phyloP scores from a whole-genome alignment of 2,329 filamentous ascomycete species.

The Penicillium digitatum region DNA sequence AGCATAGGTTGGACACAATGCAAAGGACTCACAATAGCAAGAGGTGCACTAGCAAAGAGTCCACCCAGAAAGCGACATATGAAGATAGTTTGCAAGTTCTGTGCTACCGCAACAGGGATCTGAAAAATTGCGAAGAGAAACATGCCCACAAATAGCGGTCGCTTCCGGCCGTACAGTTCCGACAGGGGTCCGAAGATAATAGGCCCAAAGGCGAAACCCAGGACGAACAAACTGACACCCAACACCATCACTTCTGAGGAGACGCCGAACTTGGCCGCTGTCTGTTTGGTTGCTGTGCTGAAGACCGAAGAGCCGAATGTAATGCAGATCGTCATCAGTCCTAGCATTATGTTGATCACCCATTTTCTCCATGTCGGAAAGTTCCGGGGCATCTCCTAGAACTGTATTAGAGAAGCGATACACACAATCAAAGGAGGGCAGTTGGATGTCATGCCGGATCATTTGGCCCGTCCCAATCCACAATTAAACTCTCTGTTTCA shows the following conservation, averaged over 20 bases:
- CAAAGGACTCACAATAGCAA: constrained; percentile 45
- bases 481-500: background rate
- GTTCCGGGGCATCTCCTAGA: constrained; percentile 6
- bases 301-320: constrained; percentile 37
- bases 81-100: constrained; percentile 53
- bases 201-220: constrained; percentile 55
- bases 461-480: constrained; percentile 4
- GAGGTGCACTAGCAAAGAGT: constrained; percentile 49
- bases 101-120: constrained; percentile 53
- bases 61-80: constrained; percentile 54
- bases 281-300: constrained; percentile 41
- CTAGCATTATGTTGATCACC: background rate
- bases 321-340: background rate
- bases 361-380: background rate
- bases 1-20: too few species aligned
- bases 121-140: constrained; percentile 52
- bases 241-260: constrained; percentile 40
- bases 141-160: constrained; percentile 50
- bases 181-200: constrained; percentile 45
- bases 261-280: constrained; percentile 44
- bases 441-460: background rate
- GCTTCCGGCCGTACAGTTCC: constrained; percentile 50
- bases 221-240: constrained; percentile 44
- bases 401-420: background rate
- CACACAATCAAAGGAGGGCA: background rate